Conservation (phyloP, 495 filamentous ascomycete genomes). For the Tetracladium marchalianum region DNA sequence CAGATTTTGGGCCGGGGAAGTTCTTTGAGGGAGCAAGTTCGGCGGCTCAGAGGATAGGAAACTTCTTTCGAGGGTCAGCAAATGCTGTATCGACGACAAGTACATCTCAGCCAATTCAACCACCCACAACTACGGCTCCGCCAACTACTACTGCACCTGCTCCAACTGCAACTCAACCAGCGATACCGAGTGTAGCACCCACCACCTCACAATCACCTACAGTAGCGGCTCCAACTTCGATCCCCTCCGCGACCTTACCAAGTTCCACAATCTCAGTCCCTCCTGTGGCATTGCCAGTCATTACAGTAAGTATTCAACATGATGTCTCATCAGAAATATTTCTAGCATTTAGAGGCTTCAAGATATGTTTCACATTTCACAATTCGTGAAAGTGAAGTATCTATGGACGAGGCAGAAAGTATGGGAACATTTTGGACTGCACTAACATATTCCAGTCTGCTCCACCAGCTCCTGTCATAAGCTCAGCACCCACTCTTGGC, state of each 20-base stretch:
- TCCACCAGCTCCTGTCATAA: not conserved
- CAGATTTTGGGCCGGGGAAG: not conserved
- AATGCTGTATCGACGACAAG: not conserved
- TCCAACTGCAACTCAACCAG: not conserved
- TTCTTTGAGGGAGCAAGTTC: not conserved
- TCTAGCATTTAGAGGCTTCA: no score
- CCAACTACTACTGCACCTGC: not conserved
- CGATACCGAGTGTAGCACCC: not conserved
- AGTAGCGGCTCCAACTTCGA: not conserved
- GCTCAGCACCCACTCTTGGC: not conserved
- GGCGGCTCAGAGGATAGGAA: constrained; percentile 1
- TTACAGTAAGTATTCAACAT: no score
- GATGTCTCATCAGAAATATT: no score
- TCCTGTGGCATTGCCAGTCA: not conserved
- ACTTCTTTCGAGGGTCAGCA: constrained; percentile 1
- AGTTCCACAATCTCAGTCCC: constrained; percentile 1
- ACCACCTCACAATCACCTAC: not conserved
- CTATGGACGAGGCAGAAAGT: no score
- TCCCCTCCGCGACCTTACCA: not conserved
- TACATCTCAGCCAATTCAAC: constrained; percentile 3
- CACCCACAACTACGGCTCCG: not conserved
- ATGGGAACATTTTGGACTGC: not conserved
- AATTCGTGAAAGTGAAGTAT: no score
- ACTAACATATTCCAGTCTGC: not conserved
- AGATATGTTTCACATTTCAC: no score